Percentiles rank a stretch among this genome's conserved stretches.
phyloP scores from a whole-genome alignment of 2,329 filamentous ascomycete genomes.

The Fusarium papillatum region DNA sequence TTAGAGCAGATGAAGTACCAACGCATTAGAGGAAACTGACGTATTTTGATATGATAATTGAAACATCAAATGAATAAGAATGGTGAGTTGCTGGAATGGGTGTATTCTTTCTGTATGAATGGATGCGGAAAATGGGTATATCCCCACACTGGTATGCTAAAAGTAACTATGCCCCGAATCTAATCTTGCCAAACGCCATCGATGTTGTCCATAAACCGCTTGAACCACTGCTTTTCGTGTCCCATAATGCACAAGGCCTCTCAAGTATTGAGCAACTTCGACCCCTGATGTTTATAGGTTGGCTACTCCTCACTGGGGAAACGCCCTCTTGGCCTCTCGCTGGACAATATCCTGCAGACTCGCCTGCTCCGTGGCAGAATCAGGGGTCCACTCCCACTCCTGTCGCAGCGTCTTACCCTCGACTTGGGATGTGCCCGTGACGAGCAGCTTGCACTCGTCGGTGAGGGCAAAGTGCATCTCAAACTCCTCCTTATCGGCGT shows the following conservation, averaged over 20 bases:
- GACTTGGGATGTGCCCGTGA: slow-evolving; percentile 36
- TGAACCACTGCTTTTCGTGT: not conserved
- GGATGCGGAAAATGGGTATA: not conserved
- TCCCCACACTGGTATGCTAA: not conserved
- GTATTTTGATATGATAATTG: not conserved
- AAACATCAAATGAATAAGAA: not conserved
- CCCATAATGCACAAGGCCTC: not conserved
- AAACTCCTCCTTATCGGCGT: slow-evolving; percentile 42
- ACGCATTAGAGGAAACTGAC: not conserved
- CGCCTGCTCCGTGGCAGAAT: slow-evolving; percentile 22
- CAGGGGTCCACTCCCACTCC: slow-evolving; percentile 49
- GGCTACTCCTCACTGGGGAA: slow-evolving; percentile 29
- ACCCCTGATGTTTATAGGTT: not conserved
- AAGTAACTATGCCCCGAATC: not conserved
- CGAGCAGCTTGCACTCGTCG: slow-evolving; percentile 34
- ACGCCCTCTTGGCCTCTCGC: slow-evolving; percentile 24
- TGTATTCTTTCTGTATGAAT: not conserved
- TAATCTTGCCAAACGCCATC: slow-evolving; percentile 9
- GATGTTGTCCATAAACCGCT: not conserved
- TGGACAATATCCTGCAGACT: slow-evolving; percentile 42
- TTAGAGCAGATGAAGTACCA: not conserved
- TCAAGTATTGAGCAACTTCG: not conserved
- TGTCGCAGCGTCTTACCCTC: slow-evolving; percentile 26
- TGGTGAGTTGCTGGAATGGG: not conserved
- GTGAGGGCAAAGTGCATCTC: slow-evolving; percentile 50